Base-by-base conservation (phyloP, 148 eudicot species). In the Nyssa sinensis region DNA sequence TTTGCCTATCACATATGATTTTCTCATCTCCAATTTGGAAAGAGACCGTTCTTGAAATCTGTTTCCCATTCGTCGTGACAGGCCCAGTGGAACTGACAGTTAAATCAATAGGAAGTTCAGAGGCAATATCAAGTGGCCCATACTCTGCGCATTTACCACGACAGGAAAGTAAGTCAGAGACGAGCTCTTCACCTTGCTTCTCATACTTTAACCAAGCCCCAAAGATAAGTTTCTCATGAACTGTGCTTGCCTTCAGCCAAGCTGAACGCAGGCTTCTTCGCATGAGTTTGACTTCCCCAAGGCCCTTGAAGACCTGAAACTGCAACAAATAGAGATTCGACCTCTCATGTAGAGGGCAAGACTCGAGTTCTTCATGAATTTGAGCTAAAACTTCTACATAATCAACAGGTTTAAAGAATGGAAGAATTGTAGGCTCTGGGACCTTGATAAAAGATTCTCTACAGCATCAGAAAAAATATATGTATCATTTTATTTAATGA, bases 361-460 rank as follows among this genome's bases (percentile, higher is more conserved):
- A 86, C 72, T 95, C 97, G 6, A 95, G 86, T 57, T 95, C 94
- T 78, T 95, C 96, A 58, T 95, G 97, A 74, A 92, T 88, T 86
- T 88, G 93, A 71, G 99, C 93, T 86, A 95, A 84, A 49, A 92
- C 89, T 85, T 92, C 90, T 60, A 95, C 99, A 86, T 90, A 95
- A 86, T 95, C 93, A 66, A 88, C 87, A 59, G 99, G 97, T 80
- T 91, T 95, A 80, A 88, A 93, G 63, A 86, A 88, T 30, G 94
- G 91, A 69, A 89, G 85, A 83, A 95, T 79, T 62, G 78, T 81
- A 57, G 98, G 98, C 66, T 95, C 96, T 3, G 94, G 91, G 51
- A 92, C 97, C 89, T 92, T 95, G 84, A 90, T 73, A 62, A 95
- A 85, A 71, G 98, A 88, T 78, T 93, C 98, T 84, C 98, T 95